Evolutionary conservation across 73 alveolate genomes (phyloP), one percentile per base, ranked within the genome.

Genomic region (Effrenium voratum): DNA sequence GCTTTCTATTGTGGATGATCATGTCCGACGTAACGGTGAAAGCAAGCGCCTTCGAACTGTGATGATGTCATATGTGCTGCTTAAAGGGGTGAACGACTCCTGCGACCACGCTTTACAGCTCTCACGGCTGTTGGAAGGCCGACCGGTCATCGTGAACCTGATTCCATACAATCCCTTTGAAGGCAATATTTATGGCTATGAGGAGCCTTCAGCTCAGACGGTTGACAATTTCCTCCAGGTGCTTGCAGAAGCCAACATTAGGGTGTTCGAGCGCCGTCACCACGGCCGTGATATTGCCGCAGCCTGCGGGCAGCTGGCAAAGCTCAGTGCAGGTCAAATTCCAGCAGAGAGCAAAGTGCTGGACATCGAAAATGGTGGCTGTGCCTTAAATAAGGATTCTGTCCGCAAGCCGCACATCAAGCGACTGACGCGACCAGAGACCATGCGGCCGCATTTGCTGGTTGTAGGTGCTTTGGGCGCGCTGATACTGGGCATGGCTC

Each of bases 221-320:
- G 98, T 91, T 60, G 98, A 91, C 22, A 81, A 49, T 30, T 91
- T 91, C 66, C 80, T 91, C 68, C 76, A 91, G 84, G 87, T 91
- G 34, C 91, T 91, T 3, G 59, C 91, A 5, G 98, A 70, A 15
- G 12, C 49, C 80, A 57, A 91, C 98, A 91, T 91, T 63, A 66
- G 98, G 91, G 98, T 91, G 81, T 91, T 91, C 68, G 98, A 91
- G 91, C 91, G 98, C 19, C 88, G 98, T 0, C 98, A 91, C 45
- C 98, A 91, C 38, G 98, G 98, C 80, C 77, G 98, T 28, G 98
- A 91, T 49, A 91, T 91, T 34, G 88, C 98, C 1, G 98, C 98
- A 34, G 98, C 98, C 47, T 73, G 91, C 50, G 63, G 77, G 72
- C 97, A 90, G 87, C 68, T 90, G 97, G 97, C 97, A 28, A 90